Base-by-base conservation (phyloP, 2,329 filamentous ascomycete genomes). In the Alternaria incomplexa region DNA sequence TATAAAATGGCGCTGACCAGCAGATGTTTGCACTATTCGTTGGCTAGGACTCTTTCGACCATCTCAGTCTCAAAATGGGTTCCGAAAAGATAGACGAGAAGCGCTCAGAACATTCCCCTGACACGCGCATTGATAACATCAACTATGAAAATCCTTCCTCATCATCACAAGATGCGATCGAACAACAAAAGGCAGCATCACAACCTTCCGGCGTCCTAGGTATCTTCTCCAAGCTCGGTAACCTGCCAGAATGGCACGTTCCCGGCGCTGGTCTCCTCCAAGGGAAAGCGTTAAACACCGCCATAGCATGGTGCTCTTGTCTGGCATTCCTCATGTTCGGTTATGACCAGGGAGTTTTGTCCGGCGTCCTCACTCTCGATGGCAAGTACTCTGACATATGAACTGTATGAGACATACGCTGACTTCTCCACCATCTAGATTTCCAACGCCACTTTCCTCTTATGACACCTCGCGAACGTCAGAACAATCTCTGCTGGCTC, bases 281-380 rank as follows among this genome's bases (percentile, higher is more conserved):
- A 17, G 65, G 67, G 23, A 64, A 58, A 25, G 61, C 56, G 6
- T 56, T 69, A 20, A 69, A 69, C 48, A 66, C 56, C n/a, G 44
- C 63, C 40, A 67, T 70, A 26, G 59, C 67, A 12, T 68, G 63
- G 65, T 61, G 57, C 12, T 66, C 67, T 5, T 68, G 71, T n/a
- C 62, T 76, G 8, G 73, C 71, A 13, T 75, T 77, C 40, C 67
- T 74, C 20, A 75, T 76, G 71, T 84, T 87, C 63, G 85, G 85
- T 44, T 87, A 86, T 88, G 90, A 92, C 72, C 68, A 80, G 58
- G 90, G 90, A 72, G 89, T 92, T 13, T 91, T 91, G 83, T 90
- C 61, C 9, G 67, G 72, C 22, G 88, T 94, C 65, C 81, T 93
- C 57, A 91, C 90, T 6, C 85, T 93, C 73, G 80, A 85, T 23